phyloP scores from a whole-genome alignment of 148 eudicot species.

The Spergularia marina region DNA sequence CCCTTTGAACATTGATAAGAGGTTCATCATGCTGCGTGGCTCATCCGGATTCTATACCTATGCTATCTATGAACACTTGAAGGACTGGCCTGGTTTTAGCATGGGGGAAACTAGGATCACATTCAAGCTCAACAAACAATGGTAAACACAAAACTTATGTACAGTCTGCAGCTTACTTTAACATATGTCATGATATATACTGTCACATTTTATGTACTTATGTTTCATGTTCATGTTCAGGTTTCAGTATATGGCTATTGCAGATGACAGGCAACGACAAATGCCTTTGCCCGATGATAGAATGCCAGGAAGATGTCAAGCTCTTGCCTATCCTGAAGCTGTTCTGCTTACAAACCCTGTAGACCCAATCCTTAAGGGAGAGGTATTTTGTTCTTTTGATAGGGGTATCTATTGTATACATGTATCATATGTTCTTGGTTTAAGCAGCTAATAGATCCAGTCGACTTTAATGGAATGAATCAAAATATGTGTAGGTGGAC shows the following conservation, averaged over 20 bases:
- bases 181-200: not conserved
- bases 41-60: conserved; percentile 86
- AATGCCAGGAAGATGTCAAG: conserved; percentile 63
- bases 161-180: not conserved
- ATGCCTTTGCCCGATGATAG: conserved; percentile 91
- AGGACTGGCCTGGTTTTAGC: conserved; percentile 67
- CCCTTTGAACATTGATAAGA: conserved; percentile 86
- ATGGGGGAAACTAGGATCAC: conserved; percentile 75
- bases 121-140: conserved; percentile 66
- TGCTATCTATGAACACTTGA: conserved; percentile 66
- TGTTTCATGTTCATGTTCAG: conserved; percentile 30
- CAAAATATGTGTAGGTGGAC: conserved; percentile 50
- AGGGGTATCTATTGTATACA: not conserved
- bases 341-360: conserved; percentile 72
- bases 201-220: not conserved
- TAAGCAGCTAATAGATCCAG: not conserved
- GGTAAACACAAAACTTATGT: conserved; percentile 25
- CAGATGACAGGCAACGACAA: conserved; percentile 66
- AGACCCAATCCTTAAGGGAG: conserved; percentile 63
- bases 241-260: conserved; percentile 82
- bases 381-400: conserved; percentile 36
- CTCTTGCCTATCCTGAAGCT: conserved; percentile 83
- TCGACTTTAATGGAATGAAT: not conserved
- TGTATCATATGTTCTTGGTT: not conserved
- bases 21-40: conserved; percentile 78